Conservation (phyloP, 2,329 filamentous ascomycete species). For the Exophiala xenobiotica region DNA sequence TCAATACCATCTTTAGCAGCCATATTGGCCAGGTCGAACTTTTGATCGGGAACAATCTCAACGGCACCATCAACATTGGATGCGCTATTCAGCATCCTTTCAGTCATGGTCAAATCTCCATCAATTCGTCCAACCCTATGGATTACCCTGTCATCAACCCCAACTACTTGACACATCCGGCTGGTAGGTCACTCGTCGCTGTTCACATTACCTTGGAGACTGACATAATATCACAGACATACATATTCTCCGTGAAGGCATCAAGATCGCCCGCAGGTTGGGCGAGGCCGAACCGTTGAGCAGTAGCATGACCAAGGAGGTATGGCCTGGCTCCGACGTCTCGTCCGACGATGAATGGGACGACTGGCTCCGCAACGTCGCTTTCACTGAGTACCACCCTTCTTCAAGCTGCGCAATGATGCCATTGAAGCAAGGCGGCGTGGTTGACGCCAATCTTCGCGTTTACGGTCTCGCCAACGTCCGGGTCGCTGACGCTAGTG, state of each 20-base stretch:
- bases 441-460: slow-evolving; percentile 43
- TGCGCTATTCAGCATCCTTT: slow-evolving; percentile 29
- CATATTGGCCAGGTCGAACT: slow-evolving; percentile 27
- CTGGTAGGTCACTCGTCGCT: slow-evolving; percentile 25
- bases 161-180: slow-evolving; percentile 44
- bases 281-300: slow-evolving; percentile 35
- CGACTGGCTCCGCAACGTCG: slow-evolving; percentile 21
- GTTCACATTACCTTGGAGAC: slow-evolving; percentile 3
- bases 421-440: slow-evolving; percentile 43
- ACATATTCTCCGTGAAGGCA: slow-evolving; percentile 40
- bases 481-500: slow-evolving; percentile 39
- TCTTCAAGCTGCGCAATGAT: slow-evolving; percentile 47
- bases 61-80: slow-evolving; percentile 24
- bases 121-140: slow-evolving; percentile 36
- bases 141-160: slow-evolving; percentile 44
- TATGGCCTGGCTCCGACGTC: slow-evolving; percentile 28
- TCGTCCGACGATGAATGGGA: slow-evolving; percentile 35
- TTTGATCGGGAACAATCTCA: slow-evolving; percentile 32
- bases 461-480: slow-evolving; percentile 44
- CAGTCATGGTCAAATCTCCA: slow-evolving; percentile 28
- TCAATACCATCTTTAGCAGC: slow-evolving; percentile 22
- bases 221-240: slow-evolving; percentile 34
- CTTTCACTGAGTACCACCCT: slow-evolving; percentile 28
- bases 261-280: slow-evolving; percentile 37
- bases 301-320: slow-evolving; percentile 36